Conservation (phyloP, 2,329 filamentous ascomycete genomes). For the Trichoderma lentiforme region DNA sequence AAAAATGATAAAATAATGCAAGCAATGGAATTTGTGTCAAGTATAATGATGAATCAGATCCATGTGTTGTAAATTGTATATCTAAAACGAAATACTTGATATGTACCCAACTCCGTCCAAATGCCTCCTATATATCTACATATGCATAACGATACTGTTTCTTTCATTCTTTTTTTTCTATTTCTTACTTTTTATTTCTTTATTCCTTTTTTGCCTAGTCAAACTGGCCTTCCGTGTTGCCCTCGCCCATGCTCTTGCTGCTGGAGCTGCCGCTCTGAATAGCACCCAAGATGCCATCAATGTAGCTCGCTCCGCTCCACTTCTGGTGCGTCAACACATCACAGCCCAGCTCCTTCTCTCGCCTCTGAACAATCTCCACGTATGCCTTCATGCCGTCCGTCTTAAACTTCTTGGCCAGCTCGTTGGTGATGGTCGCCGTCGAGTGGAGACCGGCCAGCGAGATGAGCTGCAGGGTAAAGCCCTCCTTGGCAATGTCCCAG, state of each 20-base stretch:
- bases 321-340: slow-evolving; percentile 96
- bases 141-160: background rate
- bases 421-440: slow-evolving; percentile 61
- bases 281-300: slow-evolving; percentile 84
- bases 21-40: background rate
- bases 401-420: slow-evolving; percentile 80
- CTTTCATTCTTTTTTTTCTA: slow-evolving; percentile 2
- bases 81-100: background rate
- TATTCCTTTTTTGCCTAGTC: slow-evolving; percentile 25
- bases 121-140: slow-evolving; percentile 6
- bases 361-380: slow-evolving; percentile 84
- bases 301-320: slow-evolving; percentile 67
- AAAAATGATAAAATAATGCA: background rate
- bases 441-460: slow-evolving; percentile 65
- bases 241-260: slow-evolving; percentile 90
- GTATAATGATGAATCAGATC: background rate
- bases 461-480: slow-evolving; percentile 68
- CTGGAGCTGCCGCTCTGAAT: slow-evolving; percentile 90
- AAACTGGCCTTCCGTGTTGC: slow-evolving; percentile 80
- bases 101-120: slow-evolving; percentile 12
- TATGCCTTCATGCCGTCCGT: slow-evolving; percentile 95
- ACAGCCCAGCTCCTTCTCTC: slow-evolving; percentile 85
- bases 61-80: background rate
- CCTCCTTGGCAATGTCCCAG: slow-evolving; percentile 91
- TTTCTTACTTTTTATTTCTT: background rate